Base-by-base conservation (phyloP, 768 basidiomycete genomes). In the Panellus pusillus region DNA sequence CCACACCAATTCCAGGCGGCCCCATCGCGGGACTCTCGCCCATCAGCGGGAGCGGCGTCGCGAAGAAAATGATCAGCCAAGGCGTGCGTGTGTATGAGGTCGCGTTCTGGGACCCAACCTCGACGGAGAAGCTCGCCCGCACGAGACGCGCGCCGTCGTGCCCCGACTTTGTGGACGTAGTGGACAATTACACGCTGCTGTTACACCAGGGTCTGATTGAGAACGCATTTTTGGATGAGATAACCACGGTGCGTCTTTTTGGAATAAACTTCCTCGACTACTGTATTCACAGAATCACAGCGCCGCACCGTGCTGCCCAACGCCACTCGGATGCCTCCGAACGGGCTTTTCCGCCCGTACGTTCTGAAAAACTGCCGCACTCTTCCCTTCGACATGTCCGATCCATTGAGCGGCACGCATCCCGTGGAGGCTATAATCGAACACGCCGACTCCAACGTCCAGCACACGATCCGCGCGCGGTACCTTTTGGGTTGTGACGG, bases 51-150 rank as follows among this genome's bases (percentile, higher is more conserved):
- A 55, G 59, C 7, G 59, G 59, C 11, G 39, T 57, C 19, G 59
- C 59, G 6, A 57, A 61, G 52, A 61, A 57, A 51, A 54, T 61
- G 55, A 61, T 57, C 20, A 40, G 39, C 19, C 54, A 61, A 31
- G 59, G 55, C 0, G 59, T 60, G 39, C 54, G 59, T 15, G 59
- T 61, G 2, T 61, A 61, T 19, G 52, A 61, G 40, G 55, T 61
- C 55, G 59, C 59, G 24, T 63, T 58, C 44, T 49, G 50, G 57
- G 57, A 61, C 50, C 60, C 60, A 1, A 61, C 60, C 9, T 5
- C 60, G 3, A 52, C 52, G 6, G 27, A 57, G n/a, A 61, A 61
- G 18, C 63, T 69, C 41, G 72, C 74, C 31, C 72, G 72, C 64
- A 43, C 51, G 62, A 56, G 17, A 7, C 20, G 29, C 40, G 43